Percentiles rank a stretch among this genome's conserved stretches.
phyloP scores from a whole-genome alignment of 148 eudicot genomes.

The Chenopodium berlandieri region DNA sequence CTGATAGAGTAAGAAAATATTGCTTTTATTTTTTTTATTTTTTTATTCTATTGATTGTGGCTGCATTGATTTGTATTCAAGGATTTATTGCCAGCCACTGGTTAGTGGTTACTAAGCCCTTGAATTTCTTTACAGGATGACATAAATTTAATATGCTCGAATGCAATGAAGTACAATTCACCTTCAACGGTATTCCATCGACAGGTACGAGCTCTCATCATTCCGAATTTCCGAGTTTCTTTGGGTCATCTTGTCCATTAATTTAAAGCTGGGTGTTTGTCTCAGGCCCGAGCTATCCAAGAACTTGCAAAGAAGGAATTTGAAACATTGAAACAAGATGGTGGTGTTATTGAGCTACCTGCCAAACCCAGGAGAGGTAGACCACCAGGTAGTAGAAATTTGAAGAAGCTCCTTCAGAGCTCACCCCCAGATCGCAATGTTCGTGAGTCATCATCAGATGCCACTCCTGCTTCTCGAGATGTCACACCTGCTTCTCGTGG shows the following conservation, averaged over 20 bases:
- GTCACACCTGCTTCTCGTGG: constrained; percentile 43
- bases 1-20: neutral
- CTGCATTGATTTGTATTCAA: neutral
- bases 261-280: neutral
- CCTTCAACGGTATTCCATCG: constrained; percentile 73
- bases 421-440: constrained; percentile 52
- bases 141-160: constrained; percentile 64
- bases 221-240: neutral
- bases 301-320: constrained; percentile 79
- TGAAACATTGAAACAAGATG: constrained; percentile 64
- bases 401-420: constrained; percentile 48
- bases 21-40: neutral
- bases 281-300: constrained; percentile 75
- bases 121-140: constrained; percentile 61
- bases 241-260: neutral
- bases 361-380: constrained; percentile 78
- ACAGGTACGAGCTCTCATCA: constrained; percentile 49
- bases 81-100: neutral
- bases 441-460: constrained; percentile 51
- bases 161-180: constrained; percentile 90
- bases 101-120: neutral
- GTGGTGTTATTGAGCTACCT: constrained; percentile 57
- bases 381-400: constrained; percentile 61
- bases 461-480: constrained; percentile 44
- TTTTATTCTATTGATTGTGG: too few relatives aligned